Evolutionary conservation across 2,329 filamentous ascomycete genomes (phyloP).

Genomic region (Cytospora piceicola): DNA sequence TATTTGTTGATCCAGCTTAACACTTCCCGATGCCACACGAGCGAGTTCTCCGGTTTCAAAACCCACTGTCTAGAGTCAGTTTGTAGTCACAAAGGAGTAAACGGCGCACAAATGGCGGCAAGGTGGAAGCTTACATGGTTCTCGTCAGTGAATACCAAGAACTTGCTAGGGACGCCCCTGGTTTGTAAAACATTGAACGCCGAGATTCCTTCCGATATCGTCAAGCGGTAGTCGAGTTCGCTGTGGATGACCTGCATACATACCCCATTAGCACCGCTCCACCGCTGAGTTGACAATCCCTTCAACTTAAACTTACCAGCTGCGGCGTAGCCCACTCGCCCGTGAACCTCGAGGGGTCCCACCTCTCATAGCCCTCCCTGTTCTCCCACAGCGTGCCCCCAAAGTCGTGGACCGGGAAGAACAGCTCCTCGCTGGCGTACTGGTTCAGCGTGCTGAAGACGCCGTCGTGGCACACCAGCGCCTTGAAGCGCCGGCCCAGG

Average conservation of each 20-base stretch:
- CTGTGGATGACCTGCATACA: conserved; percentile 64
- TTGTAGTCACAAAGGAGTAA: too few species aligned
- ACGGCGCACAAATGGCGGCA: too few species aligned
- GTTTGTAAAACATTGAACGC: conserved; percentile 75
- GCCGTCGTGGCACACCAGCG: conserved; percentile 86
- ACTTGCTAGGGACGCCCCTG: conserved; percentile 67
- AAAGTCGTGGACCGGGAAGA: conserved; percentile 72
- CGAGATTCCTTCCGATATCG: conserved; percentile 59
- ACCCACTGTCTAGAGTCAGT: conserved; percentile 51
- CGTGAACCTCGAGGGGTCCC: conserved; percentile 68
- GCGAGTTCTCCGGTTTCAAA: conserved; percentile 67
- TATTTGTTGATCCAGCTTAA: conserved; percentile 69
- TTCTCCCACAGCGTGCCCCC: conserved; percentile 65
- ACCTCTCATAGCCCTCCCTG: conserved; percentile 66
- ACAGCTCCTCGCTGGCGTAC: conserved; percentile 70
- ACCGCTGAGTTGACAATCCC: too few species aligned
- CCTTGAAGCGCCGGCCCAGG: conserved; percentile 83
- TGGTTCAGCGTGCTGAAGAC: conserved; percentile 74
- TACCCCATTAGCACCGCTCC: too few species aligned
- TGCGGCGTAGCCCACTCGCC: conserved; percentile 84
- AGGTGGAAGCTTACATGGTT: conserved; percentile 51
- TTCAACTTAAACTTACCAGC: conserved; percentile 66
- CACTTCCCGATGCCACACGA: conserved; percentile 71
- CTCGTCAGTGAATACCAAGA: conserved; percentile 75
- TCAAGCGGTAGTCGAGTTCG: conserved; percentile 66